Conservation (phyloP, 1,139 yeast species). For the Sugiyamaella pinicola region DNA sequence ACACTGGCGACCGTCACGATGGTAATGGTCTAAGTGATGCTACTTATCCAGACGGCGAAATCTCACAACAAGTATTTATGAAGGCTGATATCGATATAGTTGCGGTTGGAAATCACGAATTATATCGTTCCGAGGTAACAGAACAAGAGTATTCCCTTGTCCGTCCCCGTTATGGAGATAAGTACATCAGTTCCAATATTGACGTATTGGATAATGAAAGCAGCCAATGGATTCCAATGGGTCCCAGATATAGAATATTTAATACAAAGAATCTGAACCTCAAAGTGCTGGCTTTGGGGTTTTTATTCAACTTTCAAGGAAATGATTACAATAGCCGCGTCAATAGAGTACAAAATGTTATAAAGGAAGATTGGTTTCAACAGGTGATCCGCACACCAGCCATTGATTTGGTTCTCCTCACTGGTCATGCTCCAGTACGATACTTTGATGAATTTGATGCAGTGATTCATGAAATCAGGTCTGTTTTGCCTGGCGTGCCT, state of each 20-base stretch:
- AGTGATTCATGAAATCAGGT: constrained; percentile 53
- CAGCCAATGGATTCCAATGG: constrained; percentile 64
- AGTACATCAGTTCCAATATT: constrained; percentile 80
- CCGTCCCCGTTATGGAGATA: constrained; percentile 60
- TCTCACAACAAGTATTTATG: constrained; percentile 64
- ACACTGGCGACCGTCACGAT: constrained; percentile 93
- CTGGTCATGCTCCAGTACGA: constrained; percentile 83
- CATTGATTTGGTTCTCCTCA: constrained; percentile 67
- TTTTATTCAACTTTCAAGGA: constrained; percentile 73
- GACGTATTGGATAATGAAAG: constrained; percentile 52
- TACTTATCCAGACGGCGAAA: constrained; percentile 67
- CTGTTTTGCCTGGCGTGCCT: constrained; percentile 58
- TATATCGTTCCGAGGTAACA: constrained; percentile 71
- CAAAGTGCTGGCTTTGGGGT: constrained; percentile 71
- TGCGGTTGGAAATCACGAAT: constrained; percentile 91
- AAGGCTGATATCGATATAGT: constrained; percentile 73
- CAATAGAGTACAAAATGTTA: constrained; percentile 58
- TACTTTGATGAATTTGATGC: constrained; percentile 60
- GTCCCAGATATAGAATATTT: constrained; percentile 65
- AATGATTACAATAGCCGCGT: constrained; percentile 65
- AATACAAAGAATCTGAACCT: constrained; percentile 56
- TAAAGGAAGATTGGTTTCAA: constrained; percentile 66
- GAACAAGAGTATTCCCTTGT: constrained; percentile 64
- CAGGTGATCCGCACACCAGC: constrained; percentile 50
- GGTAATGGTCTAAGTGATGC: constrained; percentile 90